A percentile compares a stretch with the other conserved stretches of the same genome.
These are phyloP conservation scores for Paramecium caudatum DNA, from an alignment of 73 alveolate genomes.

Conservation along the genomic window DNA sequence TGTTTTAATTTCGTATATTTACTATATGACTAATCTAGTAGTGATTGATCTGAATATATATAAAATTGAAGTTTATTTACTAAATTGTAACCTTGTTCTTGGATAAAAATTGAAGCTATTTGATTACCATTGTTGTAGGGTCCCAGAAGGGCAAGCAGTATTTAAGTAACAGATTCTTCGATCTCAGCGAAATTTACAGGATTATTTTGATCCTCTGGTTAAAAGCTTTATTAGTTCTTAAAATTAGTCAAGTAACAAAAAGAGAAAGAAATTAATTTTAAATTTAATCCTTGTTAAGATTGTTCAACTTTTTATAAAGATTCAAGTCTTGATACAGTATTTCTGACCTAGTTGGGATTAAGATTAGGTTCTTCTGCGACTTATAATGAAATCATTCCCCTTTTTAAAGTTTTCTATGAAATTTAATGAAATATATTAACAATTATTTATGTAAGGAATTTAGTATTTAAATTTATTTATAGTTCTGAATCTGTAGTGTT, in stretches of 20 bases:
- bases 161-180: neutral
- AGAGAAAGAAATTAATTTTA: neutral
- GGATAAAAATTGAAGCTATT: neutral
- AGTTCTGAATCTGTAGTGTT: neutral
- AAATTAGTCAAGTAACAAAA: neutral
- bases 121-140: slow-evolving; percentile 20
- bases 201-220: neutral
- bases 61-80: neutral
- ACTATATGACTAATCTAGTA: neutral
- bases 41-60: slow-evolving; percentile 10
- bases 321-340: neutral
- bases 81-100: neutral
- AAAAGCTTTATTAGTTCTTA: neutral
- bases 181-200: neutral
- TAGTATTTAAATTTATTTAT: neutral
- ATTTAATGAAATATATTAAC: neutral
- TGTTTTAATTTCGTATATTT: too few species aligned
- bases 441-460: neutral
- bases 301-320: neutral
- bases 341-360: neutral
- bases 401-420: neutral
- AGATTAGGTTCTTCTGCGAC: neutral
- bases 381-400: neutral
- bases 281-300: neutral
- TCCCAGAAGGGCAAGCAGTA: neutral